phyloP scores from a whole-genome alignment of 2,329 filamentous ascomycete genomes.

The Cercospora citrullina region DNA sequence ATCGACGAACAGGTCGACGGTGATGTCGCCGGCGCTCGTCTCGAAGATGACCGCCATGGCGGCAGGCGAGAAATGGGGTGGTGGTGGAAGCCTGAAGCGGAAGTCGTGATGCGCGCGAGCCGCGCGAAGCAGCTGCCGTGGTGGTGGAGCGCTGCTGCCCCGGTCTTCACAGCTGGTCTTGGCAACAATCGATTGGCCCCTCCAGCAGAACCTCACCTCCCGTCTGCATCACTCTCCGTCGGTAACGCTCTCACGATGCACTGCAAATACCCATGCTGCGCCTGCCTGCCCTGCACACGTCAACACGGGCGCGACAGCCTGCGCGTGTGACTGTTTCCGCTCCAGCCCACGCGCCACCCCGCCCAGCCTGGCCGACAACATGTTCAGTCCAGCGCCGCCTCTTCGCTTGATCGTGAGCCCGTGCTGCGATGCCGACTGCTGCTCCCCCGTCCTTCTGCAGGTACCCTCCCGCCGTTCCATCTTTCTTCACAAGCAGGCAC shows the following conservation, averaged over 20 bases:
- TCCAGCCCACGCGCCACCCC: neutral
- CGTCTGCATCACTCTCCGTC: neutral
- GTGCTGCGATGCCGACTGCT: neutral
- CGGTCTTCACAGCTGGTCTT: neutral
- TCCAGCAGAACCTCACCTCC: neutral
- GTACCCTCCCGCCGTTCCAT: neutral
- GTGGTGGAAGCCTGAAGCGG: neutral
- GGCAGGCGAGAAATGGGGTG: neutral
- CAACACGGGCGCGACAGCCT: slow-evolving; percentile 4
- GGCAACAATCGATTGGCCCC: neutral
- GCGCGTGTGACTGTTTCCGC: slow-evolving; percentile 6
- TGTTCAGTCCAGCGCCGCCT: neutral
- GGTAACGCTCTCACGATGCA: neutral
- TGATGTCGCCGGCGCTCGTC: slow-evolving; percentile 89
- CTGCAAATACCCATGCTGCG: neutral
- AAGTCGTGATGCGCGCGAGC: neutral
- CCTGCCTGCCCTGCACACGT: neutral
- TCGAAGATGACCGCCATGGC: slow-evolving; percentile 90
- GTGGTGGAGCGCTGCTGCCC: neutral
- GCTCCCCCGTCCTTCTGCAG: neutral
- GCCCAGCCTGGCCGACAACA: neutral
- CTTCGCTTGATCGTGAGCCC: neutral
- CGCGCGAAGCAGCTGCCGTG: neutral
- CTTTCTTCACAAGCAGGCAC: neutral
- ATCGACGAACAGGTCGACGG: slow-evolving; percentile 87